Evolutionary conservation across 495 filamentous ascomycete species (phyloP).

Genomic region (Podospora pseudocomata): DNA sequence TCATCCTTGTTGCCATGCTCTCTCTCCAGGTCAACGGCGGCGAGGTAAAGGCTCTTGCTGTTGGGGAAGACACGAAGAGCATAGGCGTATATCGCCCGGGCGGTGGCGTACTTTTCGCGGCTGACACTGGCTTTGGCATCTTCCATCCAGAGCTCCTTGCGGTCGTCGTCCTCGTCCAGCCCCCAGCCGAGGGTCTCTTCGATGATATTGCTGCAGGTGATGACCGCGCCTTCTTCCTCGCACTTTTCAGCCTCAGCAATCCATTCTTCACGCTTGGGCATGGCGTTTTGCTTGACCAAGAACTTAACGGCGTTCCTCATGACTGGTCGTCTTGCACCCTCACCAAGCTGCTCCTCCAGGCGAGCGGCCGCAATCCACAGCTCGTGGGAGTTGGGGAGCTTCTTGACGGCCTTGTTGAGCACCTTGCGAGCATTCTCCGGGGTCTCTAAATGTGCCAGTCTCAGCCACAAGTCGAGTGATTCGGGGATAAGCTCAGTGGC

Average conservation of each 20-base stretch:
- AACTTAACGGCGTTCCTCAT: slow-evolving; percentile 92
- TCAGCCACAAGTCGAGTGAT: slow-evolving; percentile 92
- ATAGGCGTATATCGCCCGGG: slow-evolving; percentile 89
- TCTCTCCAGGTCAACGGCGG: slow-evolving; percentile 85
- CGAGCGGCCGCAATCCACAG: slow-evolving; percentile 95
- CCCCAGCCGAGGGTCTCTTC: slow-evolving; percentile 89
- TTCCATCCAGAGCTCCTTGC: slow-evolving; percentile 91
- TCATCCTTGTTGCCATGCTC: slow-evolving; percentile 83
- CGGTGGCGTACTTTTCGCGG: slow-evolving; percentile 79
- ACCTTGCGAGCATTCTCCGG: slow-evolving; percentile 90
- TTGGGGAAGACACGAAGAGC: slow-evolving; percentile 82
- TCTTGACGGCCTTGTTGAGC: slow-evolving; percentile 90
- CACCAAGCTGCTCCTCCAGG: slow-evolving; percentile 85
- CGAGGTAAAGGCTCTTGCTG: slow-evolving; percentile 78
- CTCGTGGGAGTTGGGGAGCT: slow-evolving; percentile 84
- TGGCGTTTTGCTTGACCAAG: slow-evolving; percentile 86
- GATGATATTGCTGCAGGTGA: slow-evolving; percentile 85
- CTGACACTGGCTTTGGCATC: slow-evolving; percentile 77
- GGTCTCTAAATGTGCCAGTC: slow-evolving; percentile 81
- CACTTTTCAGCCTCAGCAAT: slow-evolving; percentile 91
- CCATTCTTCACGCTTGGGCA: slow-evolving; percentile 97
- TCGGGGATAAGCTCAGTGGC: slow-evolving; percentile 91
- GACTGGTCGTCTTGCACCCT: slow-evolving; percentile 68
- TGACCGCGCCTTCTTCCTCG: slow-evolving; percentile 83
- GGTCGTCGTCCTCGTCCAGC: slow-evolving; percentile 93